Percentiles rank a stretch among this genome's conserved stretches.
phyloP scores from a whole-genome alignment of 2,329 filamentous ascomycete species.

The Calonectria pauciramosa region DNA sequence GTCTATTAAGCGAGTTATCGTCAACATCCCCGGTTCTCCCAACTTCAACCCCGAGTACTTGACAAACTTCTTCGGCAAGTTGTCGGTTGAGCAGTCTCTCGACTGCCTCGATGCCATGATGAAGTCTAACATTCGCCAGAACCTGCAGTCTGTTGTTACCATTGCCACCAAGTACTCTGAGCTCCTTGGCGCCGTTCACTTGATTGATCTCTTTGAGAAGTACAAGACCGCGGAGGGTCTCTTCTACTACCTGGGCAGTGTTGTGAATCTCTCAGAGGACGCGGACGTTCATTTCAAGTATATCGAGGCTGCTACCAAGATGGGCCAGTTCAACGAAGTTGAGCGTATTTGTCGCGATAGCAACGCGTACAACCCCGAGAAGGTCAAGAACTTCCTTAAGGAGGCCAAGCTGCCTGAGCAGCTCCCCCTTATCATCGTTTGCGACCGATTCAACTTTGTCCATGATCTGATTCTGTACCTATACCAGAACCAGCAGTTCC shows the following conservation, averaged over 20 bases:
- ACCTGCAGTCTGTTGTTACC: constrained; percentile 93
- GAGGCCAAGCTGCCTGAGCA: constrained; percentile 94
- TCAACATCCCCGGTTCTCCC: constrained; percentile 85
- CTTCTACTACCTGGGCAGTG: constrained; percentile 98
- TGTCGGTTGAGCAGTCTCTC: constrained; percentile 94
- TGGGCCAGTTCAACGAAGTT: constrained; percentile 94
- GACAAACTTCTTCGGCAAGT: constrained; percentile 90
- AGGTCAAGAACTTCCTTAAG: constrained; percentile 99
- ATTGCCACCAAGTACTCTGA: constrained; percentile 99
- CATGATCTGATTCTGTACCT: constrained; percentile 96
- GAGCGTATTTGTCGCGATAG: constrained; percentile 97
- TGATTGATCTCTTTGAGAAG: constrained; percentile 97
- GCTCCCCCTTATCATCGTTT: constrained; percentile 96
- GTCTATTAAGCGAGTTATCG: constrained; percentile 89
- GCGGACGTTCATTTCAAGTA: constrained; percentile 99
- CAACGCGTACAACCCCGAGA: constrained; percentile 90
- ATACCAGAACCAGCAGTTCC: constrained; percentile 99
- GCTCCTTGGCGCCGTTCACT: constrained; percentile 84
- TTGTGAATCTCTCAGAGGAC: constrained; percentile 97
- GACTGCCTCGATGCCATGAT: constrained; percentile 98
- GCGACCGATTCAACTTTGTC: constrained; percentile 99
- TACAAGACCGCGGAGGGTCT: constrained; percentile 97
- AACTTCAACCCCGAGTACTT: constrained; percentile 94
- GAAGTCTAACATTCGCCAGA: constrained; percentile 95
- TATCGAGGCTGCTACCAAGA: constrained; percentile 94